Evolutionary conservation across 441 rosid species (phyloP), one percentile per base, ranked within the genome.

Genomic region (Pelargonium citronellum): DNA sequence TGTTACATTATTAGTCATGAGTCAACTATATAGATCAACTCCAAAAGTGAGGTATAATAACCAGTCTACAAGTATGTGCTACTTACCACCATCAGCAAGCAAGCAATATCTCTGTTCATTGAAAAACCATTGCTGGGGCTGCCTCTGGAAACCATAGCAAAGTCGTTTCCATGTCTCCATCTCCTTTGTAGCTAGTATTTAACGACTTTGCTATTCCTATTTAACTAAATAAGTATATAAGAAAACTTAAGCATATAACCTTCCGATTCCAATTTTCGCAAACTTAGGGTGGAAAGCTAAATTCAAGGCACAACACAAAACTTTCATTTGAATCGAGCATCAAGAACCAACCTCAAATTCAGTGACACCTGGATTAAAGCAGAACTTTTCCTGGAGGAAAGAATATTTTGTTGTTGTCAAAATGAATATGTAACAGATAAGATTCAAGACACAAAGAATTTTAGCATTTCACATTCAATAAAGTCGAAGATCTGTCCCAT

Each of bases 281-380:
- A 84, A 94, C 76, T 88, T 94, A 3, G 97, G 86, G 73, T 87
- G 81, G 67, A 94, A 94, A 72, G 87, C 94, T 97, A 74, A 61
- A 49, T 43, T 15, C 17, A 55, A 76, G 76, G 74, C 61, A 71
- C 7, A 66, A 12, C 74, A 69, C 64, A 10, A 13, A 20, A 15
- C 3, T 34, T 34, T 22, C 0, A 47, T 34, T 53, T 67, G n/a
- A 55, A 44, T 70, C 8, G 13, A 12, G 9, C 41, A 7, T 15
- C 22, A 66, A 20, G 75, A 72, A 74, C 73, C 71, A 55, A 93
- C 98, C 95, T 88, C 87, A 78, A 93, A 93, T 73, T 90, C 91
- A 57, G 96, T 94, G 76, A 91, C 96, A 4, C 98, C 97, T 5
- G 95, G 97, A 79, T 89, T 94, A 75, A 94, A 94, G 81, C 91